Evolutionary conservation across 2,329 filamentous ascomycete genomes (phyloP).

Genomic region (Botrytis aclada): DNA sequence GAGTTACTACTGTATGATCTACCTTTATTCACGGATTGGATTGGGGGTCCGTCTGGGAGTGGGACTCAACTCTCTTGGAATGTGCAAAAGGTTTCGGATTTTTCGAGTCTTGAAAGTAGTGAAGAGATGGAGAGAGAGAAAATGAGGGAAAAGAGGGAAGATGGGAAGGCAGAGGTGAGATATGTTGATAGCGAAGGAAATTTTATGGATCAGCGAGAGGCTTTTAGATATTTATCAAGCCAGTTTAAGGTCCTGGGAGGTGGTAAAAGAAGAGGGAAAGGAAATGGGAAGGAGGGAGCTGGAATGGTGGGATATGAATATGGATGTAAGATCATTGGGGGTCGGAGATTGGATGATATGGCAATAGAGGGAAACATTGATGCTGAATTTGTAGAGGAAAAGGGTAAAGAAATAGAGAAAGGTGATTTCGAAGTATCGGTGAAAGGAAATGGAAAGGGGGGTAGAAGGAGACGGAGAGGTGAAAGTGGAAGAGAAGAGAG

Average conservation of each 20-base stretch:
- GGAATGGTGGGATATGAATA: not conserved
- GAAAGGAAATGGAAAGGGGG: not conserved
- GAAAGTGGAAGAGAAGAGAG: not conserved
- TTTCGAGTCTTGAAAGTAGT: not conserved
- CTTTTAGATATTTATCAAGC: not conserved
- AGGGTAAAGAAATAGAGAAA: too few relatives aligned
- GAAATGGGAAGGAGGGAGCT: not conserved
- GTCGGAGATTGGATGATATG: not conserved
- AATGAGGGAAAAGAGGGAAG: not conserved
- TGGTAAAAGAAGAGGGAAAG: not conserved
- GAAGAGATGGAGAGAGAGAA: not conserved
- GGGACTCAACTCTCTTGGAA: not conserved
- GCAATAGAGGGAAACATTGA: not conserved
- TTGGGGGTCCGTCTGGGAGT: not conserved
- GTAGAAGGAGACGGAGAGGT: not conserved
- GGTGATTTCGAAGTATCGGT: not conserved
- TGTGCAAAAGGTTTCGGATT: not conserved
- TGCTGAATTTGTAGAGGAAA: not conserved
- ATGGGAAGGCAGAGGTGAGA: too few relatives aligned
- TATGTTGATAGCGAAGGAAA: not conserved
- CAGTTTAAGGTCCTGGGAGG: not conserved
- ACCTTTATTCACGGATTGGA: not conserved
- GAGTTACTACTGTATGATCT: not conserved
- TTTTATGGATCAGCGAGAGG: not conserved
- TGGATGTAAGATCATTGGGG: not conserved